These are phyloP conservation scores for Grifola frondosa DNA, from an alignment of 1,284 basidiomycete genomes.

Conservation along the genomic window DNA sequence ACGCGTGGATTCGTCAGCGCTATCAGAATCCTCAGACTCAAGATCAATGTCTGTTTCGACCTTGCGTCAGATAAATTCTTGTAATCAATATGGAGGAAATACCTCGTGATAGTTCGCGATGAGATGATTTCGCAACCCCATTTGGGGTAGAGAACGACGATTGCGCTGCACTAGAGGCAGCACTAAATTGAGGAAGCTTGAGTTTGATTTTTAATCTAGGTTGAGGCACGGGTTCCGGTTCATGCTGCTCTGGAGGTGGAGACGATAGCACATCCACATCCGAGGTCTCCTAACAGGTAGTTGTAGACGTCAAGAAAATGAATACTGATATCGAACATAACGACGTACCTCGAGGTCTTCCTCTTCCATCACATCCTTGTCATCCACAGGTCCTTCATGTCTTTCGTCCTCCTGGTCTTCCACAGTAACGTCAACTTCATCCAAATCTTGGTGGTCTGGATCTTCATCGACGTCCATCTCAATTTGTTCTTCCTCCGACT, in stretches of 20 bases:
- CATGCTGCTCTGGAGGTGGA: slow-evolving; percentile 12
- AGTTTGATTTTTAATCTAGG: slow-evolving; percentile 62
- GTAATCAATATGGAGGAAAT: slow-evolving; percentile 4
- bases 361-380: slow-evolving; percentile 33
- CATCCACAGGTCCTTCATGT: slow-evolving; percentile 30
- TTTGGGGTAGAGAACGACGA: slow-evolving; percentile 32
- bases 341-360: slow-evolving; percentile 34
- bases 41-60: slow-evolving; percentile 36
- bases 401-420: slow-evolving; percentile 36
- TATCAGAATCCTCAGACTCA: slow-evolving; percentile 53
- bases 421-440: slow-evolving; percentile 27
- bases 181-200: slow-evolving; percentile 48
- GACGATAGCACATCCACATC: slow-evolving; percentile 39
- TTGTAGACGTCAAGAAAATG: neutral
- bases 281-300: slow-evolving; percentile 21
- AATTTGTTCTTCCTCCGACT: slow-evolving; percentile 22
- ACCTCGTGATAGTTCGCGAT: slow-evolving; percentile 32
- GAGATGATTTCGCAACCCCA: slow-evolving; percentile 20
- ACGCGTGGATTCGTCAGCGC: slow-evolving; percentile 28
- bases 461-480: slow-evolving; percentile 33
- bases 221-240: slow-evolving; percentile 14
- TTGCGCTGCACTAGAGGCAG: slow-evolving; percentile 33
- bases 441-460: slow-evolving; percentile 22
- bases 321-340: slow-evolving; percentile 29
- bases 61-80: neutral